Conservation (phyloP, 495 filamentous ascomycete genomes). For the Talaromyces liani region DNA sequence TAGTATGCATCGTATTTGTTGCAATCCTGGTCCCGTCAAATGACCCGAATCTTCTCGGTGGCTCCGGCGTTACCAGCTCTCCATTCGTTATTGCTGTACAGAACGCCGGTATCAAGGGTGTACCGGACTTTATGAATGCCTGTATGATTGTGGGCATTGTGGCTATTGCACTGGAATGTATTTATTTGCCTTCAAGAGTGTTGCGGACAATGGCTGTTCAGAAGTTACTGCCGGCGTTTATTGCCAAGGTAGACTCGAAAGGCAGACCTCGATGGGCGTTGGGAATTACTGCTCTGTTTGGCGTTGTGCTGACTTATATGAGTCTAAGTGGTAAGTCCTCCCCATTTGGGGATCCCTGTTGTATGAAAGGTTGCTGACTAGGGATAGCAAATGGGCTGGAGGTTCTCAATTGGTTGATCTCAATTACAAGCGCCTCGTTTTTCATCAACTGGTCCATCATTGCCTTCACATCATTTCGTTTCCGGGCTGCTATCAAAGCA, state of each 20-base stretch:
- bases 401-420: conserved; percentile 20
- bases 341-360: too few relatives aligned
- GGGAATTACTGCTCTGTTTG: conserved; percentile 14
- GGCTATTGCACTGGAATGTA: conserved; percentile 21
- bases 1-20: conserved; percentile 20
- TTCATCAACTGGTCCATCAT: conserved; percentile 28
- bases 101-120: conserved; percentile 17
- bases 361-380: too few relatives aligned
- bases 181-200: conserved; percentile 24
- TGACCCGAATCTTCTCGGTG: conserved; percentile 18
- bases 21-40: conserved; percentile 20
- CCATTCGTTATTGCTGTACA: conserved; percentile 28
- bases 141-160: conserved; percentile 22
- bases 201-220: conserved; percentile 23
- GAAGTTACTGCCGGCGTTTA: conserved; percentile 12
- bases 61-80: conserved; percentile 24
- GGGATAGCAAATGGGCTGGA: conserved; percentile 9
- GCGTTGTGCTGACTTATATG: conserved; percentile 21
- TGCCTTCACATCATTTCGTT: conserved; percentile 19
- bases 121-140: conserved; percentile 23
- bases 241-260: conserved; percentile 19
- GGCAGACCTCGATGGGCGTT: conserved; percentile 20
- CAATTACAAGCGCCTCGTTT: conserved; percentile 21
- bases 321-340: conserved; percentile 12
- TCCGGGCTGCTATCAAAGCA: conserved; percentile 21